Base-by-base conservation (phyloP, 257 asterid species). In the Verbascum thapsus region DNA sequence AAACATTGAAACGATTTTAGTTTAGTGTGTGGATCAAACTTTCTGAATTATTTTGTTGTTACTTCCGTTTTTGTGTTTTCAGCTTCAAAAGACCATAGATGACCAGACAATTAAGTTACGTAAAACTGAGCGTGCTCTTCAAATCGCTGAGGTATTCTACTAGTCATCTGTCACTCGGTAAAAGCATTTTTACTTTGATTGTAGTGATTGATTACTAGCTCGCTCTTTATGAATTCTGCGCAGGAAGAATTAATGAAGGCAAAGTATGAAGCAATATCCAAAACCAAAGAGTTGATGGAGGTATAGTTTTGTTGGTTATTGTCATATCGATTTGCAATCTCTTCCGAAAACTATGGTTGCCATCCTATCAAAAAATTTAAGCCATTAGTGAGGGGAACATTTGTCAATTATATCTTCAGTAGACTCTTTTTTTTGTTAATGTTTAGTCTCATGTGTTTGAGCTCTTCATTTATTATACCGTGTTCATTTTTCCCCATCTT, bases 81-180 rank as follows among this genome's bases (percentile, higher is more conserved):
- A 92, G 97, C 94, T 85, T 65, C 79, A 87, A 71, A 85, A 78
- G 68, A 76, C 53, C 38, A 67, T 78, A 23, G 82, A 73, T 57
- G 87, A 82, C 51, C 97, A 85, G 81, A 87, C 74, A 73, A 70
- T 75, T 10, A 87, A 77, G 81, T 69, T 92, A 72, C 91, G 82
- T 15, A 89, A 92, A 82, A 88, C 95, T 73, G 87, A 87, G 70
- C 94, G 97, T n/a, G 96, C 99, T 61, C 99, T 87, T 81, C 84
- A 79, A 65, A 78, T 85, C 67, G 96, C 99, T 26, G 97, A 92
- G 95, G 99, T 83, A 72, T 68, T 72, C 57, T 48, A 42, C 58
- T 18, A 63, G 44, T 20, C 47, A 30, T 50, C 68, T 59, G 23
- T 42, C 35, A 42, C 59, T 30, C 68, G 50, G 38, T 35, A 39